Base-by-base conservation (phyloP, 129 eudicot species). In the Silybum marianum region DNA sequence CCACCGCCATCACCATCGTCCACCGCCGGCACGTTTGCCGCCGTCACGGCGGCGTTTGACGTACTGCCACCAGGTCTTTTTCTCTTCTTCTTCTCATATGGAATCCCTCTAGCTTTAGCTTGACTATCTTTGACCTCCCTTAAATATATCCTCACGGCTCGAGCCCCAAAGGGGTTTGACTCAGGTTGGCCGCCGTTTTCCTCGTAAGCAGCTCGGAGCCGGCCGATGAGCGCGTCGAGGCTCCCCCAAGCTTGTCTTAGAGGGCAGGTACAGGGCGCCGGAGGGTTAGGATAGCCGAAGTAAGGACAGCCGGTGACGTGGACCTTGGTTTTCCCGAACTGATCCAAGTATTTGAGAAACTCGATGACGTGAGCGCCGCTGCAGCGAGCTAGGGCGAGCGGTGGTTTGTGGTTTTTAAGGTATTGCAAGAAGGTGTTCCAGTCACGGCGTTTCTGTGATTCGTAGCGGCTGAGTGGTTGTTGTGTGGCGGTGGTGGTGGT, bases 361-460 rank as follows among this genome's bases (percentile, higher is more conserved):
- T 91, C 96, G 83, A 91, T 85, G 69, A 91, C 96, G 83, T 91
- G 93, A 3, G 96, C 96, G 2, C 96, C 96, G 48, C 93, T 91
- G 72, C 96, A 91, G 16, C 96, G 85, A 0, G 84, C 87, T 2
- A 91, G 78, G 19, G 93, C 79, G n/a, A 91, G 39, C 13, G 96
- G 96, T 6, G 96, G 96, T 46, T 88, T 91, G 87, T 91, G 96
- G 86, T 87, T 91, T 6, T 72, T 89, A 0, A 91, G 70, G 84
- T 91, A 91, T 32, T 91, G 96, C 1, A 87, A 9, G 77, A 91
- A 91, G 22, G 96, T 87, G 84, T 87, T 91, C 96, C 96, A 91
- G 76, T 91, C 96, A 21, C 96, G 81, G 11, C 96, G 88, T 76
- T 91, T 91, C 36, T 91, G 96, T 3, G 96, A 89, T 90, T 91